Conservation (phyloP, 1,284 basidiomycete genomes). For the Sanguinoderma infundibulare region DNA sequence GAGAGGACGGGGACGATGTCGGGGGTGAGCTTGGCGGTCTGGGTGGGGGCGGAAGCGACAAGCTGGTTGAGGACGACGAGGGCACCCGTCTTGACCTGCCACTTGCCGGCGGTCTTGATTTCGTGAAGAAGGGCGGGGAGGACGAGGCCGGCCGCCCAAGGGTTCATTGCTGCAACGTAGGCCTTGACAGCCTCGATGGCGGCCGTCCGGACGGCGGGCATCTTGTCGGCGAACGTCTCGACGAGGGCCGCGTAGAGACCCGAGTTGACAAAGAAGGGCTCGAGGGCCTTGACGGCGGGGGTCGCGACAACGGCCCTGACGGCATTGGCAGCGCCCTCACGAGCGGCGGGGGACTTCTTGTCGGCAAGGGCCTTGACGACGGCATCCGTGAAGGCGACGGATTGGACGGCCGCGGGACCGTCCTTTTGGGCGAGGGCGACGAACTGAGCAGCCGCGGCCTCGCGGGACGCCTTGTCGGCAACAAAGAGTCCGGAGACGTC, state of each 20-base stretch:
- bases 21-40: constrained; percentile 92
- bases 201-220: constrained; percentile 82
- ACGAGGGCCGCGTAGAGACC: constrained; percentile 87
- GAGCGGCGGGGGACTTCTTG: constrained; percentile 88
- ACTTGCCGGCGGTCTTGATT: constrained; percentile 97
- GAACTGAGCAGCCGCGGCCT: constrained; percentile 72
- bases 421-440: constrained; percentile 82
- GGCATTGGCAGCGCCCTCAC: constrained; percentile 84
- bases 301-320: constrained; percentile 75
- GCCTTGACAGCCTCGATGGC: constrained; percentile 86
- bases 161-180: constrained; percentile 85
- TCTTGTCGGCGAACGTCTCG: constrained; percentile 94
- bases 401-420: constrained; percentile 82
- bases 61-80: constrained; percentile 90
- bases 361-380: constrained; percentile 86
- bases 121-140: constrained; percentile 93
- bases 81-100: constrained; percentile 97
- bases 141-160: constrained; percentile 87
- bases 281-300: constrained; percentile 85
- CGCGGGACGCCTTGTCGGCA: constrained; percentile 76
- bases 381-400: constrained; percentile 81
- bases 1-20: constrained; percentile 96
- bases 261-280: constrained; percentile 87
- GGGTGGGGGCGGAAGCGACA: constrained; percentile 82
- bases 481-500: constrained; percentile 72